Percentiles rank a stretch among this genome's conserved stretches.
These are phyloP conservation scores for Lolium rigidum DNA, from an alignment of 176 grass and related monocot genomes.

Conservation along the genomic window DNA sequence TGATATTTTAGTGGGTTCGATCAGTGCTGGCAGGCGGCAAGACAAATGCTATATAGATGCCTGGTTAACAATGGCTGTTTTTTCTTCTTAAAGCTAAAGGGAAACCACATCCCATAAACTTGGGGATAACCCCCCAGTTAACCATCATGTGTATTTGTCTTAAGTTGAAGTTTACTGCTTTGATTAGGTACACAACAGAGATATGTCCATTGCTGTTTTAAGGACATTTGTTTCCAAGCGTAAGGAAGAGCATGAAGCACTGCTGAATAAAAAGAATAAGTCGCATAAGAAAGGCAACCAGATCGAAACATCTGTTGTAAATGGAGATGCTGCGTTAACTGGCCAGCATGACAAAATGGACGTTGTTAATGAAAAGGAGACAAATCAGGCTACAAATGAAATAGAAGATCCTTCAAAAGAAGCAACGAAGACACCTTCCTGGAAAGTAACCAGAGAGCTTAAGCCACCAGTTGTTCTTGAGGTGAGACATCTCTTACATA, in stretches of 20 bases:
- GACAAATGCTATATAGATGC: neutral
- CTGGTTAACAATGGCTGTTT: neutral
- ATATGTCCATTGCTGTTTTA: slow-evolving; percentile 95
- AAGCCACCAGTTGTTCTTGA: slow-evolving; percentile 84
- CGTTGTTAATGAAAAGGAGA: slow-evolving; percentile 49
- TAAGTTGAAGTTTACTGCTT: slow-evolving; percentile 27
- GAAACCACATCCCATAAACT: neutral
- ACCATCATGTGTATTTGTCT: neutral
- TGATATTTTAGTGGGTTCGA: neutral
- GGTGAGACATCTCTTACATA: slow-evolving; percentile 55
- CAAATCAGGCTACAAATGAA: slow-evolving; percentile 48
- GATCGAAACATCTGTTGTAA: slow-evolving; percentile 44
- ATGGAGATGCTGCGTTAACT: slow-evolving; percentile 45
- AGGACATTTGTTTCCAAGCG: slow-evolving; percentile 80
- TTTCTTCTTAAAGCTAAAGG: neutral
- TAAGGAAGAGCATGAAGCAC: slow-evolving; percentile 80
- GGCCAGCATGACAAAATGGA: slow-evolving; percentile 49
- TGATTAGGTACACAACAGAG: slow-evolving; percentile 94
- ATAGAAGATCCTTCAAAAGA: slow-evolving; percentile 40
- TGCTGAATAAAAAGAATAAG: slow-evolving; percentile 66
- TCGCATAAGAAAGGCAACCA: slow-evolving; percentile 33
- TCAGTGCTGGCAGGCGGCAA: neutral
- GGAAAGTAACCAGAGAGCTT: slow-evolving; percentile 67
- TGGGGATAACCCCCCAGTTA: neutral
- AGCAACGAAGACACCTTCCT: slow-evolving; percentile 49